Evolutionary conservation across 495 filamentous ascomycete species (phyloP), one percentile per base, ranked within the genome.

Genomic region (Penicillium nucicola): DNA sequence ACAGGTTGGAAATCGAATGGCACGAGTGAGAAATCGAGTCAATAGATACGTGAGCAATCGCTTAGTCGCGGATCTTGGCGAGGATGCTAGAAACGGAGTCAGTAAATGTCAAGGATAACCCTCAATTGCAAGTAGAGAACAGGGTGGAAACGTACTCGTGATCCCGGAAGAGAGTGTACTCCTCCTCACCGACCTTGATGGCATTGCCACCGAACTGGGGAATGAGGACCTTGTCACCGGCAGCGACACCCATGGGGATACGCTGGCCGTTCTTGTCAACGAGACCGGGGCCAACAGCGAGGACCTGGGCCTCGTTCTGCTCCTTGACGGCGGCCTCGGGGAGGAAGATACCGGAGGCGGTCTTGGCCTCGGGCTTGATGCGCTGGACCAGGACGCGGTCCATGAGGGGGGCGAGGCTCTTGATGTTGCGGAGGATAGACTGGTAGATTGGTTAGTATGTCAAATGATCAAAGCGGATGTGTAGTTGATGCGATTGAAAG

Each of bases 321-420:
- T 99, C 93, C 83, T 99, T 97, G 58, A 97, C 90, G 66, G 84
- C 88, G 67, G 84, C 89, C 79, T 99, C 95, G 52, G 93, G 93
- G 55, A 99, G 89, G 82, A 92, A 96, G 79, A 99, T 92, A 60
- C 93, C 93, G 59, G 83, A 82, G 56, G 93, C 90, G 25, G 93
- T 99, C 80, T 97, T 96, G 61, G 90, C 64, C 73, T 97, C 95
- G 64, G 92, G 87, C 77, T 97, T 97, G 78, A 97, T 78, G 72
- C 93, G 89, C 84, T 99, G 93, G 59, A 99, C 89, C 51, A 99
- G 84, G 58, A 99, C 89, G 68, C 93, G 93, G 85, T 99, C 93
- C 72, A 99, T 84, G 61, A 99, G 92, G 48, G 93, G 93, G 35
- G 86, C 87, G 64, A 99, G 90, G 69, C 85, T 86, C 77, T 90